These are phyloP conservation scores for Botrytis cinerea DNA, from an alignment of 2,329 filamentous ascomycete genomes.

Conservation along the genomic window DNA sequence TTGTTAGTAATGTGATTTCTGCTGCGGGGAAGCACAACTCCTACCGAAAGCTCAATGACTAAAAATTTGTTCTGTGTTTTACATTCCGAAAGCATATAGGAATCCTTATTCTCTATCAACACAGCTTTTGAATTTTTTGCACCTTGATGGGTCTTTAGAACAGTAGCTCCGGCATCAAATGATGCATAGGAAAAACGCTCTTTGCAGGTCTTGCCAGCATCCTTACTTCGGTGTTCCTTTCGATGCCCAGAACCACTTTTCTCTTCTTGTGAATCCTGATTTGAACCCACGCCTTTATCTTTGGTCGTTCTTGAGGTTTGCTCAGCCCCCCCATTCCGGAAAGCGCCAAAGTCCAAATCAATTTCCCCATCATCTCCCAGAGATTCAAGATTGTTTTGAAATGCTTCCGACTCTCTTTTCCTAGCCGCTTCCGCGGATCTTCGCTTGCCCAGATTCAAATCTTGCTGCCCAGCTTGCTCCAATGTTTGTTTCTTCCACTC, in stretches of 20 bases:
- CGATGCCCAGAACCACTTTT: slow-evolving; percentile 34
- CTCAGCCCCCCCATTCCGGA: slow-evolving; percentile 47
- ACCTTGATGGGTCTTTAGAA: slow-evolving; percentile 84
- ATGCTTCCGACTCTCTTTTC: slow-evolving; percentile 54
- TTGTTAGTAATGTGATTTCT: slow-evolving; percentile 27
- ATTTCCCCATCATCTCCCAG: slow-evolving; percentile 90
- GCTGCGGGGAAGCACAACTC: slow-evolving; percentile 56
- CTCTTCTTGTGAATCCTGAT: slow-evolving; percentile 37
- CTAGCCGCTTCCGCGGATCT: slow-evolving; percentile 50
- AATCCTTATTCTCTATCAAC: slow-evolving; percentile 95
- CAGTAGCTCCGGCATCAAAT: slow-evolving; percentile 92
- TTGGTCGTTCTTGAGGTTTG: slow-evolving; percentile 28
- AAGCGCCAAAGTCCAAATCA: slow-evolving; percentile 68
- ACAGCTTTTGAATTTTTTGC: slow-evolving; percentile 88
- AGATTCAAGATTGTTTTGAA: slow-evolving; percentile 71
- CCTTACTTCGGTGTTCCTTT: slow-evolving; percentile 68
- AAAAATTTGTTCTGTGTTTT: slow-evolving; percentile 85
- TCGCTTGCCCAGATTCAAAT: slow-evolving; percentile 62
- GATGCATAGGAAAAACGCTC: slow-evolving; percentile 97
- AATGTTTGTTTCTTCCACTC: slow-evolving; percentile 97
- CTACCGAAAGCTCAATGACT: slow-evolving; percentile 80
- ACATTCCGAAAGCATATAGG: slow-evolving; percentile 96
- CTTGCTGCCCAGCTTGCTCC: slow-evolving; percentile 79
- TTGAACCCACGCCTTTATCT: slow-evolving; percentile 28
- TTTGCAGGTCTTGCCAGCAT: slow-evolving; percentile 96